phyloP scores from a whole-genome alignment of 1,284 basidiomycete genomes.

The Gomphus sp. region DNA sequence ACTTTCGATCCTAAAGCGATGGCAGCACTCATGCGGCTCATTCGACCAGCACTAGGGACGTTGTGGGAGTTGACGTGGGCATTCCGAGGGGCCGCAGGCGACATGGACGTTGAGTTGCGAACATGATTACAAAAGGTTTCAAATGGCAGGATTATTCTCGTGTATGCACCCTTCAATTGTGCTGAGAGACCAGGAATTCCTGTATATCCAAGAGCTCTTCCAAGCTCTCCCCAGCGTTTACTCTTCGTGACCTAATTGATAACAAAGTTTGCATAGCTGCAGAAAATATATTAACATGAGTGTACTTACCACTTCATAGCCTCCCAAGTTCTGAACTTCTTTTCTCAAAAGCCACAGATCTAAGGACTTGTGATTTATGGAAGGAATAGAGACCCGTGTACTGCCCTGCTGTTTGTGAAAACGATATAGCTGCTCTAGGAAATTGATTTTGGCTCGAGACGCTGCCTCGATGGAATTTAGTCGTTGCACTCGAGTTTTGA shows the following conservation, averaged over 20 bases:
- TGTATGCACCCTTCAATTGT: constrained; percentile 86
- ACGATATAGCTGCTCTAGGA: constrained; percentile 92
- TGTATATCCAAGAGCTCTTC: constrained; percentile 72
- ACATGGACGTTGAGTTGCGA: constrained; percentile 48
- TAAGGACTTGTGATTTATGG: constrained; percentile 84
- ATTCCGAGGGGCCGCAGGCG: constrained; percentile 24
- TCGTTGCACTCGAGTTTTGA: constrained; percentile 91
- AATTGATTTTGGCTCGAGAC: constrained; percentile 93
- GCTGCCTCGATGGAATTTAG: constrained; percentile 97
- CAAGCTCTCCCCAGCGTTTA: constrained; percentile 84
- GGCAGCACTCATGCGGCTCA: constrained; percentile 27
- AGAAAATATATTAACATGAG: neutral
- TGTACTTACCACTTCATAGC: constrained; percentile 67
- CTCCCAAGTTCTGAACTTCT: constrained; percentile 84
- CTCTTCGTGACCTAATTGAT: constrained; percentile 55
- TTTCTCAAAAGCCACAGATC: constrained; percentile 92
- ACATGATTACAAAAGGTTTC: constrained; percentile 82
- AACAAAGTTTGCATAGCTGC: neutral
- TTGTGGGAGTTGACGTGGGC: constrained; percentile 30
- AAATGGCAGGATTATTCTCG: constrained; percentile 86
- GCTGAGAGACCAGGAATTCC: constrained; percentile 77
- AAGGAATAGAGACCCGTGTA: constrained; percentile 79
- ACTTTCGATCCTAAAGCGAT: constrained; percentile 8
- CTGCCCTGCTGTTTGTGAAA: constrained; percentile 89
- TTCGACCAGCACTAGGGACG: constrained; percentile 22